phyloP scores from a whole-genome alignment of 306 rosid species.

The Arachis hypogaea region DNA sequence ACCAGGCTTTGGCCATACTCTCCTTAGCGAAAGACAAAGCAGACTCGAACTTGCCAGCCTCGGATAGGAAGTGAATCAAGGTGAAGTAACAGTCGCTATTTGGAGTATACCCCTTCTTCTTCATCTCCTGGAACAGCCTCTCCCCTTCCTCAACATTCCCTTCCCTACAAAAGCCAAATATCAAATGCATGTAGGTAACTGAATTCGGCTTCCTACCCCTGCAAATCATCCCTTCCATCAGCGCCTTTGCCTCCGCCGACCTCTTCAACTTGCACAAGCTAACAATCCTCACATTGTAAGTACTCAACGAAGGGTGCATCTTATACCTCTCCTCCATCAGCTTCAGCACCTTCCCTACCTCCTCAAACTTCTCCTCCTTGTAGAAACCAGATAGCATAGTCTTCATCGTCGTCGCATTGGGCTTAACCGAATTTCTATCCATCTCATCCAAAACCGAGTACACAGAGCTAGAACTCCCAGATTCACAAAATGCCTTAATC shows the following conservation, averaged over 20 bases:
- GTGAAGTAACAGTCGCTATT: conserved; percentile 58
- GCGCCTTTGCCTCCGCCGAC: conserved; percentile 67
- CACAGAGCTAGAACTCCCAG: conserved; percentile 60
- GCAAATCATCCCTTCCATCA: conserved; percentile 64
- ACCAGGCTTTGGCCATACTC: conserved; percentile 72
- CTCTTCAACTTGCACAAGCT: conserved; percentile 77
- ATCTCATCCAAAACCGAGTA: conserved; percentile 73
- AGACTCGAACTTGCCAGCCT: conserved; percentile 56
- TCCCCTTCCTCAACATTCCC: conserved; percentile 70
- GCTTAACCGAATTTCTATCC: conserved; percentile 63
- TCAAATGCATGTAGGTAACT: conserved; percentile 59
- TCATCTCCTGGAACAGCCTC: conserved; percentile 62
- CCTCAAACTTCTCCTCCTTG: conserved; percentile 66
- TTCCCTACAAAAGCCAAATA: conserved; percentile 72
- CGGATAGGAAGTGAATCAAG: conserved; percentile 54
- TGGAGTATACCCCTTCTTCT: conserved; percentile 50
- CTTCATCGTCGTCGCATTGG: conserved; percentile 53
- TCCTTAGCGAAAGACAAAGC: conserved; percentile 57
- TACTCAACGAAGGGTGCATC: conserved; percentile 43
- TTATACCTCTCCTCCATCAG: conserved; percentile 64
- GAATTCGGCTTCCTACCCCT: conserved; percentile 65
- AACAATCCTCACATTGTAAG: conserved; percentile 71
- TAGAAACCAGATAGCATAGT: conserved; percentile 61
- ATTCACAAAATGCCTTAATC: conserved; percentile 63
- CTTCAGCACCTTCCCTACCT: conserved; percentile 63